Percentiles rank a stretch among this genome's conserved stretches.
These are phyloP conservation scores for Nannizziopsis barbatae DNA, from an alignment of 2,329 filamentous ascomycete genomes.

Conservation along the genomic window DNA sequence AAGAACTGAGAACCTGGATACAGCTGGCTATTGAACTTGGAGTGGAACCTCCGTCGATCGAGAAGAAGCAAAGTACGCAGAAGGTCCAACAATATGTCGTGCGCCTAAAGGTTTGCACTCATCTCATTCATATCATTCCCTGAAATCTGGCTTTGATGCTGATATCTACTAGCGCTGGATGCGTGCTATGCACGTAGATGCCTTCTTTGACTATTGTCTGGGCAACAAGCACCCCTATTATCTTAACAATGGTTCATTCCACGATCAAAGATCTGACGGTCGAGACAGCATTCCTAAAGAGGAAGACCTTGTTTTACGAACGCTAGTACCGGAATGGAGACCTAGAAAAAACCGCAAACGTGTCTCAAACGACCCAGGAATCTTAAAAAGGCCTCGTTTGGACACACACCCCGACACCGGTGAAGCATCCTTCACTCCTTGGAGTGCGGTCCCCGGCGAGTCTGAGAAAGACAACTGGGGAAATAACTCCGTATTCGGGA, in stretches of 20 bases:
- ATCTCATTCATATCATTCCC: constrained; percentile 4
- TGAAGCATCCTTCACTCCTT: constrained; percentile 25
- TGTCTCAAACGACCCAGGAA: constrained; percentile 46
- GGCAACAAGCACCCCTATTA: constrained; percentile 70
- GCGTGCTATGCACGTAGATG: constrained; percentile 90
- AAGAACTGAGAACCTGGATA: constrained; percentile 87
- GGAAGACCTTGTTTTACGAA: constrained; percentile 78
- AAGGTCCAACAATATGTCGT: constrained; percentile 94
- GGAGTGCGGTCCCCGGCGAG: constrained; percentile 46
- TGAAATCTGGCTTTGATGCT: constrained; percentile 9
- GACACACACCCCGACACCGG: constrained; percentile 32
- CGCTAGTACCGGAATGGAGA: constrained; percentile 64
- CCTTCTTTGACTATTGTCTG: constrained; percentile 84
- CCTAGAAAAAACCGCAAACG: constrained; percentile 52
- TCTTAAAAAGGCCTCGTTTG: constrained; percentile 50
- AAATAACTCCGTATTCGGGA: constrained; percentile 29
- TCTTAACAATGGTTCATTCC: constrained; percentile 57
- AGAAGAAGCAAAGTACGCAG: constrained; percentile 79
- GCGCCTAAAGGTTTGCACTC: constrained; percentile 60
- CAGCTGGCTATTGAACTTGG: constrained; percentile 78
- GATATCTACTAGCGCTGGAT: constrained; percentile 62
- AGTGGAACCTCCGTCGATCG: constrained; percentile 68
- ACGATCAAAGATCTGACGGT: constrained; percentile 51
- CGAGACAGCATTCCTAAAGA: constrained; percentile 75
- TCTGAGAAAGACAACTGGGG: constrained; percentile 37